Evolutionary conservation across 345 rosid genomes (phyloP).

Genomic region (Xanthoceras sorbifolium): DNA sequence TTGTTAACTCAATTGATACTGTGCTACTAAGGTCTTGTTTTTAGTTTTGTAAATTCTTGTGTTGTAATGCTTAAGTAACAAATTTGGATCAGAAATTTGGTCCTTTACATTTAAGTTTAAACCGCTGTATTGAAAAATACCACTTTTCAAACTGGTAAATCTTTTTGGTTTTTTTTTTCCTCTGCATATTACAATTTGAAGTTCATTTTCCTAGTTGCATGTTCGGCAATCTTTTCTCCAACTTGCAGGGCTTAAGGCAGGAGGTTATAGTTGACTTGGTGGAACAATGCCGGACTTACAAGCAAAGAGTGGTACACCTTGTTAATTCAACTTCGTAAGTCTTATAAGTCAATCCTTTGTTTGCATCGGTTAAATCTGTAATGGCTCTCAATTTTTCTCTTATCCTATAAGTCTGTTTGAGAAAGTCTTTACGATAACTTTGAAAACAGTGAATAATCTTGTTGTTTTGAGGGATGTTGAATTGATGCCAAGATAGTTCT

Average conservation of each 20-base stretch:
- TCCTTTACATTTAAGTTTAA: neutral
- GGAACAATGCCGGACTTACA: conserved; percentile 94
- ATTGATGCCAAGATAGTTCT: neutral
- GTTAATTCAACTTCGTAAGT: conserved; percentile 97
- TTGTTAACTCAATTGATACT: neutral
- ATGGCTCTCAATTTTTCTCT: neutral
- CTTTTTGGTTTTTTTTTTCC: conserved; percentile 13
- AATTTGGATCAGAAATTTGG: conserved; percentile 1
- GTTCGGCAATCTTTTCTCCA: conserved; percentile 17
- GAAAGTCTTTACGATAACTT: neutral
- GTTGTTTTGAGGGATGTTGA: neutral
- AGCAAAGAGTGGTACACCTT: conserved; percentile 97
- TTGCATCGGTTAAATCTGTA: neutral
- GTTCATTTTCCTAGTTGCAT: conserved; percentile 9
- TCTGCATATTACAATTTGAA: neutral
- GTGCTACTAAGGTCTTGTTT: neutral
- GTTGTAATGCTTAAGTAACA: neutral
- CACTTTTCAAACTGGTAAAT: neutral
- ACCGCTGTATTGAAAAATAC: neutral
- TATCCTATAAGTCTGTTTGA: neutral
- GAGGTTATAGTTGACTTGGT: conserved; percentile 97
- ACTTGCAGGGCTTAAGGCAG: conserved; percentile 82
- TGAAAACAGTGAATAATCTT: conserved; percentile 7
- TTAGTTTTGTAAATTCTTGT: neutral
- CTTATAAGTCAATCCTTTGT: conserved; percentile 12